These are phyloP conservation scores for Alloteropsis semialata DNA, from an alignment of 176 grass and related monocot species.

Conservation along the genomic window DNA sequence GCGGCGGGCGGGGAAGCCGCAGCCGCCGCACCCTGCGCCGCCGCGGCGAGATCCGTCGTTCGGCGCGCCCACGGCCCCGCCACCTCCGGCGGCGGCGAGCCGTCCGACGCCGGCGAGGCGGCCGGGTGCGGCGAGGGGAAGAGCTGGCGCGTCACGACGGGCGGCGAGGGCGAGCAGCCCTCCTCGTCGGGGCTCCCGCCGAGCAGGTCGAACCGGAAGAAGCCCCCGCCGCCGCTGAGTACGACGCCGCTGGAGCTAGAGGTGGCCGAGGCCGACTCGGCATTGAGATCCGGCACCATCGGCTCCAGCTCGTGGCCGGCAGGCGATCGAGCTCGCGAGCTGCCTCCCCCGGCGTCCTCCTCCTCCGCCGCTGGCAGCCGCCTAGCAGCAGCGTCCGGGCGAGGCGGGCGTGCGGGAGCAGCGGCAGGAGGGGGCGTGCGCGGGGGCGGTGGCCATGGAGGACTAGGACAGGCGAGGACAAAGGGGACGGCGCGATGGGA, in stretches of 20 bases:
- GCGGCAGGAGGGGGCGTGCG: too few relatives aligned
- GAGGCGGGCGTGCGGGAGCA: background rate
- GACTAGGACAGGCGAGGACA: background rate
- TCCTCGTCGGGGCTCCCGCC: conserved; percentile 36
- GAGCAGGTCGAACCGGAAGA: conserved; percentile 47
- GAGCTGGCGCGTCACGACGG: conserved; percentile 57
- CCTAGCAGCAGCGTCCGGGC: background rate
- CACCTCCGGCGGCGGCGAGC: background rate
- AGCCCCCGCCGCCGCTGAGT: background rate
- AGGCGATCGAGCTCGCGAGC: background rate
- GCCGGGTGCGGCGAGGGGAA: conserved; percentile 43
- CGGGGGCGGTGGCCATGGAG: background rate
- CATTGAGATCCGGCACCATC: conserved; percentile 91
- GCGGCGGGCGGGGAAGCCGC: conserved; percentile 22
- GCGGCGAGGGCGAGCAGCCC: conserved; percentile 21
- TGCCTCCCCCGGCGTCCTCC: background rate
- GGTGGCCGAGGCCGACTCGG: conserved; percentile 43
- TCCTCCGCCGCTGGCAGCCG: background rate
- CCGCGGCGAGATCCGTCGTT: conserved; percentile 1
- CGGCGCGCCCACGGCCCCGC: background rate
- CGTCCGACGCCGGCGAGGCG: background rate
- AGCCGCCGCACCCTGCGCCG: background rate
- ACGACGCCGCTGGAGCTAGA: conserved; percentile 30
- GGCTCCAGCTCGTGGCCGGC: background rate
- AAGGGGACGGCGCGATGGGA: conserved; percentile 34